A percentile compares a stretch with the other conserved stretches of the same genome.
These are phyloP conservation scores for Trichothecium sympodiale DNA, from an alignment of 2,329 filamentous ascomycete genomes.

Conservation along the genomic window DNA sequence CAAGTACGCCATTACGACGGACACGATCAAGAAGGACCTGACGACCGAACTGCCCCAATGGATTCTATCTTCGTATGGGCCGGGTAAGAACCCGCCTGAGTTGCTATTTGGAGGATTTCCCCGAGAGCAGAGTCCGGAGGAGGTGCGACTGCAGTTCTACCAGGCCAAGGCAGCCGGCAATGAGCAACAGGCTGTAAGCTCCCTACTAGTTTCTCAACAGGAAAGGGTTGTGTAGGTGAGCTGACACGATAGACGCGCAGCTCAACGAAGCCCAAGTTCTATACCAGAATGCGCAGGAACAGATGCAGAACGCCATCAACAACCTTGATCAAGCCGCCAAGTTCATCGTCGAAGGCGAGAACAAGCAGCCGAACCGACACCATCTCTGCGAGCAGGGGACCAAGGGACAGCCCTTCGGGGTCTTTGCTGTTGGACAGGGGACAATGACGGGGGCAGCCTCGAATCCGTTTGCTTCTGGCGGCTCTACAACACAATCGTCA, in stretches of 20 bases:
- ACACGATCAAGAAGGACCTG: constrained; percentile 55
- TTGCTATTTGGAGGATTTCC: constrained; percentile 73
- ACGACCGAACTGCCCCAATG: constrained; percentile 64
- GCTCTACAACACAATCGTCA: constrained; percentile 4
- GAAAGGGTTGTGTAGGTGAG: neutral
- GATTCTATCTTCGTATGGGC: constrained; percentile 79
- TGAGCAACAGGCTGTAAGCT: constrained; percentile 36
- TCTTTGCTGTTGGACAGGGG: constrained; percentile 30
- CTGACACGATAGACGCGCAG: constrained; percentile 24
- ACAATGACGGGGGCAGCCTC: constrained; percentile 2
- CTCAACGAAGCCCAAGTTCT: constrained; percentile 49
- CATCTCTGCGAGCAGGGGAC: constrained; percentile 46
- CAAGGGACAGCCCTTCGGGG: constrained; percentile 30
- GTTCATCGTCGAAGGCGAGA: constrained; percentile 54
- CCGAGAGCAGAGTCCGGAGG: constrained; percentile 80
- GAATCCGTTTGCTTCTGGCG: constrained; percentile 5
- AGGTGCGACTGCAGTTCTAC: constrained; percentile 68
- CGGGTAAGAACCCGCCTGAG: constrained; percentile 62
- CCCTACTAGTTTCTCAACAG: neutral
- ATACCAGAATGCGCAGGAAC: constrained; percentile 53
- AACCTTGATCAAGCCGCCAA: constrained; percentile 63
- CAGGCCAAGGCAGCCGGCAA: constrained; percentile 49
- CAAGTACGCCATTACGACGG: constrained; percentile 43
- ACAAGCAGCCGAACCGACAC: constrained; percentile 64
- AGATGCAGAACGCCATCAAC: constrained; percentile 59